Evolutionary conservation across 306 rosid species (phyloP).

Genomic region (Cicer yamashitae): DNA sequence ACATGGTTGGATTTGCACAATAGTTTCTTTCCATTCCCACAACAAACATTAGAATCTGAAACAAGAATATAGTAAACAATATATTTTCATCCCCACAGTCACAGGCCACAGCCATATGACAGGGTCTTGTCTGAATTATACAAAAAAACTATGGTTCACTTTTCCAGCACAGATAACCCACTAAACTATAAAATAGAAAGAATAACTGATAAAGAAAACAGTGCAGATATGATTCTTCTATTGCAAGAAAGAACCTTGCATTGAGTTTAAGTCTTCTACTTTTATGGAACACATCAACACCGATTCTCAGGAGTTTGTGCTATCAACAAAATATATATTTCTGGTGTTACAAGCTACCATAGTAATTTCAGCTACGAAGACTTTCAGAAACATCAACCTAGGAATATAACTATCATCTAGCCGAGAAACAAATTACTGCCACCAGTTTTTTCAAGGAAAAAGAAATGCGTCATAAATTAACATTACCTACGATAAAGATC

Average conservation of each 20-base stretch:
- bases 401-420: not conserved
- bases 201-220: not conserved
- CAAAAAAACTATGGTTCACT: not conserved
- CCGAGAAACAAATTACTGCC: constrained; percentile 20
- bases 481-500: constrained; percentile 88
- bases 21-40: constrained; percentile 7
- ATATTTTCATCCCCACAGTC: constrained; percentile 7
- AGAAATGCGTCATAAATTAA: constrained; percentile 35
- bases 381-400: constrained; percentile 16
- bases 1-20: constrained; percentile 2
- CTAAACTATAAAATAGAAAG: constrained; percentile 6
- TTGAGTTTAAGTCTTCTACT: not conserved
- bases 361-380: constrained; percentile 19
- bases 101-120: not conserved
- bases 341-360: not conserved
- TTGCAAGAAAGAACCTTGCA: not conserved
- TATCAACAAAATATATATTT: constrained; percentile 20
- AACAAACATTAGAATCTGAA: constrained; percentile 21
- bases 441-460: constrained; percentile 26
- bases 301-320: not conserved
- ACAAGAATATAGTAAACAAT: not conserved
- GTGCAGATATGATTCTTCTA: not conserved
- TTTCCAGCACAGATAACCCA: not conserved
- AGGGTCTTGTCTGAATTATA: constrained; percentile 11
- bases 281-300: not conserved